phyloP scores from a whole-genome alignment of 768 basidiomycete species.

The Rubroboletus pulcherrimus region DNA sequence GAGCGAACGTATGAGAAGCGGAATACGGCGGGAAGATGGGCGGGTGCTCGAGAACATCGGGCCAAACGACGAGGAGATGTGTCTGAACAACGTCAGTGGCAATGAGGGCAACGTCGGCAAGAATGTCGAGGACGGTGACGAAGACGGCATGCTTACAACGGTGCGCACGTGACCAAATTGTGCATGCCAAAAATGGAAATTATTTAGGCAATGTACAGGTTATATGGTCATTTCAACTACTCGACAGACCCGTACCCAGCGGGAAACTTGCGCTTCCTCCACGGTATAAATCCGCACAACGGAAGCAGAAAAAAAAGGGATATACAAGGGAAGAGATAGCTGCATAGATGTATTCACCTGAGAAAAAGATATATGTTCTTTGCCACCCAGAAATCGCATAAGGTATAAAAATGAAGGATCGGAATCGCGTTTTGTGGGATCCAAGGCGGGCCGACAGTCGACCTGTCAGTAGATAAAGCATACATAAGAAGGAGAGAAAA shows the following conservation, averaged over 20 bases:
- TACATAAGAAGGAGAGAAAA: constrained; percentile 2
- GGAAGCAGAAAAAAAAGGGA: constrained; percentile 3
- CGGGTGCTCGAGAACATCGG: constrained; percentile 26
- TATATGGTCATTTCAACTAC: background rate
- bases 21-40: constrained; percentile 11
- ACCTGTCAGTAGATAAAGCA: constrained; percentile 19
- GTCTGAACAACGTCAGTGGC: constrained; percentile 8
- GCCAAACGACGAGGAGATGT: constrained; percentile 9
- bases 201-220: background rate
- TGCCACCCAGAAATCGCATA: constrained; percentile 18
- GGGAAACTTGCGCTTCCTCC: background rate
- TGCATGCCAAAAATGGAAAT: background rate
- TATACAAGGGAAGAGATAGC: constrained; percentile 6
- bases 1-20: constrained; percentile 18
- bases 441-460: constrained; percentile 4
- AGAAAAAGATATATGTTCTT: constrained; percentile 3
- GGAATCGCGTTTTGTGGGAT: constrained; percentile 16
- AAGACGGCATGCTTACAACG: background rate
- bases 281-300: constrained; percentile 10
- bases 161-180: constrained; percentile 10
- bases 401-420: constrained; percentile 13
- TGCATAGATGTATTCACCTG: constrained; percentile 11
- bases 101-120: background rate
- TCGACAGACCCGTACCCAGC: constrained; percentile 15
- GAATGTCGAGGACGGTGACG: background rate